Evolutionary conservation across 441 rosid genomes (phyloP), one percentile per base, ranked within the genome.

Genomic region (Biscutella laevigata): DNA sequence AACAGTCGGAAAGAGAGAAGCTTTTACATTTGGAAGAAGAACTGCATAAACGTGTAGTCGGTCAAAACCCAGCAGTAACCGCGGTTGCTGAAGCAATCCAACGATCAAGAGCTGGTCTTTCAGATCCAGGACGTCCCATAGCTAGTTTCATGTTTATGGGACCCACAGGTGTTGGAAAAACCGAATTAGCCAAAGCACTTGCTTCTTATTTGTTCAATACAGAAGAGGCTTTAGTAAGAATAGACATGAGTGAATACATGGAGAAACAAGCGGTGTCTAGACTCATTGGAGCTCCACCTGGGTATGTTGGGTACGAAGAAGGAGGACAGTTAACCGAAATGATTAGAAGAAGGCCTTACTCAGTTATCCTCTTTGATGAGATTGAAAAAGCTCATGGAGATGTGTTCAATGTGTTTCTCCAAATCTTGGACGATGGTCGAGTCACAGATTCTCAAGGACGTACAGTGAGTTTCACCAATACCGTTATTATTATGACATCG

Each of bases 81-180:
- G 71, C 97, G 14, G 88, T 92, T 14, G 97, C 99, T 19, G 99
- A 92, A 71, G 92, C 99, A 0, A 92, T 86, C 57, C 99, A 92
- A 45, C 74, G 98, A 25, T 92, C 98, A 49, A 87, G 99, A 65
- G 95, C 94, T 13, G 97, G 97, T 32, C 86, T 92, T 11, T 81
- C 97, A 4, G 99, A 94, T 68, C 99, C 99, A 40, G 80, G 78
- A 11, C 88, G 95, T 51, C 99, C 99, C 24, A 94, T 94, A 24
- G 97, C 99, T 49, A 82, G 94, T 61, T 85, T 94, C 75, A 90
- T 94, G 97, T 87, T 94, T 62, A 89, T 87, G 96, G 99, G 99
- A 46, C 97, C 99, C 12, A 89, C 99, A 15, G 97, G 99, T 62
- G 97, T 94, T 53, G 97, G 99, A 8, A 94, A 94, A 77, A 94